Conservation (phyloP, 805 yeast genomes). For the Pichia eremophila region DNA sequence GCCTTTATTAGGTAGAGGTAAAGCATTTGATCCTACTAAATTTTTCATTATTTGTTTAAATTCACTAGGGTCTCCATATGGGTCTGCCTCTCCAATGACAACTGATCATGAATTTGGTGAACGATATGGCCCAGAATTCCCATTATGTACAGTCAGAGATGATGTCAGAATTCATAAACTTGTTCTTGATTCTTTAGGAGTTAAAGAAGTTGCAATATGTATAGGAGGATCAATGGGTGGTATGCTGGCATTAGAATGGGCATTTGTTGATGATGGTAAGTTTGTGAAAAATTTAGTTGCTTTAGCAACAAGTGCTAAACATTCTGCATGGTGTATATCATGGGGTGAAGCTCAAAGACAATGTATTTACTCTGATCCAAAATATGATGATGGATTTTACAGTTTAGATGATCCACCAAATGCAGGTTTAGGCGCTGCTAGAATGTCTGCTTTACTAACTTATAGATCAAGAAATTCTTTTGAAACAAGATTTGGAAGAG, state of each 20-base stretch:
- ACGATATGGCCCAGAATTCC: constrained; percentile 90
- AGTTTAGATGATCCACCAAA: constrained; percentile 68
- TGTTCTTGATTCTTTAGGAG: constrained; percentile 71
- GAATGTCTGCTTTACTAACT: constrained; percentile 93
- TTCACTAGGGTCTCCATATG: constrained; percentile 94
- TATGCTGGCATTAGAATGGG: constrained; percentile 87
- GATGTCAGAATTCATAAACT: constrained; percentile 74
- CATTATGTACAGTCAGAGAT: constrained; percentile 87
- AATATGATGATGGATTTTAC: constrained; percentile 85
- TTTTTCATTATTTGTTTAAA: constrained; percentile 83
- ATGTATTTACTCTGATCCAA: constrained; percentile 90
- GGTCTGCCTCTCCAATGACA: constrained; percentile 86
- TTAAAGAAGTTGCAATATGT: constrained; percentile 71
- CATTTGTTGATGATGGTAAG: constrained; percentile 46
- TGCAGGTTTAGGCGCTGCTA: constrained; percentile 87
- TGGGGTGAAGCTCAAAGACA: constrained; percentile 99
- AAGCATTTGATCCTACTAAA: constrained; percentile 84
- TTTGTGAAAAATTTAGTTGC: constrained; percentile 72
- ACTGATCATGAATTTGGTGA: constrained; percentile 62
- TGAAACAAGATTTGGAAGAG: constrained; percentile 87
- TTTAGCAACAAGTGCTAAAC: constrained; percentile 87
- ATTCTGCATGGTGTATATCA: constrained; percentile 96
- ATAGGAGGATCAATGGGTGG: constrained; percentile 99
- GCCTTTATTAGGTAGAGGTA: constrained; percentile 74
- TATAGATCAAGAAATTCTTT: constrained; percentile 89